Evolutionary conservation across 83 land plant species (phyloP).

Genomic region (Picea abies): DNA sequence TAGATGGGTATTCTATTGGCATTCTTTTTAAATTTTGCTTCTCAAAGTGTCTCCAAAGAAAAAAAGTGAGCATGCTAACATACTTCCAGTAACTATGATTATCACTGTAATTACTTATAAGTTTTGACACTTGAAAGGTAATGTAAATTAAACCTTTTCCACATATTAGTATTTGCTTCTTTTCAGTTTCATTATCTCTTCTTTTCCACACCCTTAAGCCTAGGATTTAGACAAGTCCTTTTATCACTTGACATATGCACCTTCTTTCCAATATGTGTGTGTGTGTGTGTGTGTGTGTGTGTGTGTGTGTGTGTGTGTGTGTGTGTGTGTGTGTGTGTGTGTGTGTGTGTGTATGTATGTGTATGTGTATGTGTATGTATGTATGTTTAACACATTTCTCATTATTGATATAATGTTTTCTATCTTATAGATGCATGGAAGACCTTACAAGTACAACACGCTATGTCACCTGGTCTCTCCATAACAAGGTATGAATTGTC

Average conservation of each 20-base stretch:
- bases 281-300: background rate
- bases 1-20: background rate
- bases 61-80: background rate
- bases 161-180: background rate
- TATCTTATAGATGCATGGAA: conserved; percentile 87
- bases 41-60: background rate
- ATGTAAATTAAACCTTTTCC: background rate
- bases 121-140: background rate
- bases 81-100: background rate
- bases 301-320: background rate
- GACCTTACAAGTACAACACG: conserved; percentile 96
- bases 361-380: background rate
- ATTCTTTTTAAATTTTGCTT: background rate
- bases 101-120: background rate
- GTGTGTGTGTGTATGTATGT: no score
- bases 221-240: background rate
- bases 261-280: background rate
- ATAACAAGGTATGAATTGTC: conserved; percentile 68
- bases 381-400: background rate
- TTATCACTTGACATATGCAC: background rate
- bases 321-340: background rate
- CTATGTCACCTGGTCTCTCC: conserved; percentile 97
- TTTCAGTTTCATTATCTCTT: background rate
- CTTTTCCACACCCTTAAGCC: background rate
- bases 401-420: conserved; percentile 1